Base-by-base conservation (phyloP, 768 basidiomycete species). In the Hypsizygus marmoreus region DNA sequence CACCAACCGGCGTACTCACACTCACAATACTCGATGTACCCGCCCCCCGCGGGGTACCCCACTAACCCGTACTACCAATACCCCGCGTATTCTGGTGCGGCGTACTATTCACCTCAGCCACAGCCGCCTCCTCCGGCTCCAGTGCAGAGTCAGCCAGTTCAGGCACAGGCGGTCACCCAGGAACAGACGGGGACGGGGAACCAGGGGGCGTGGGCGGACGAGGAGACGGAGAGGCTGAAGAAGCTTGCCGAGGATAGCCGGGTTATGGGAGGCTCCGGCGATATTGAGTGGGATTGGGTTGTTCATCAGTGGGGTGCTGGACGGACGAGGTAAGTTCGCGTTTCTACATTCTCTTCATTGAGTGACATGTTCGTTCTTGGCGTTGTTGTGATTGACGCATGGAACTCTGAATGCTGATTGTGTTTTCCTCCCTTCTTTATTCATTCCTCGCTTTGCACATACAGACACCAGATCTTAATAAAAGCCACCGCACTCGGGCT, bases 281-380 rank as follows among this genome's bases (percentile, higher is more conserved):
- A 86, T 47, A 82, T 86, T 30, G 85, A 87, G 40, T 92, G 89
- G 89, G 89, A 91, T 62, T 80, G 82, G 70, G 76, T 91, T 17
- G 80, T 84, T 40, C 72, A 72, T 38, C 79, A 86, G 55, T 91
- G 86, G 82, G 89, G 89, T 4, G 76, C 76, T 50, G 79, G 79
- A 29, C 74, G 89, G 43, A 83, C 89, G 44, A 81, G 86, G 89
- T 87, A 51, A 37, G 68, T 68, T 22, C 19, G 12, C 31, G 1
- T 45, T 43, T 32, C 13, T 19, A 30, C 34, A 19, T 28, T 19
- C 22, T 19, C 2, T 40, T 23, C 25, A 2, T 3, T 22, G 24
- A n/a, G 7, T 33, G n/a, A 22, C n/a, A n/a, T n/a, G n/a, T n/a
- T n/a, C n/a, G n/a, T n/a, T n/a, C n/a, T n/a, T n/a, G n/a, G n/a